Conservation (phyloP, 441 rosid genomes). For the Syzygium malaccense region DNA sequence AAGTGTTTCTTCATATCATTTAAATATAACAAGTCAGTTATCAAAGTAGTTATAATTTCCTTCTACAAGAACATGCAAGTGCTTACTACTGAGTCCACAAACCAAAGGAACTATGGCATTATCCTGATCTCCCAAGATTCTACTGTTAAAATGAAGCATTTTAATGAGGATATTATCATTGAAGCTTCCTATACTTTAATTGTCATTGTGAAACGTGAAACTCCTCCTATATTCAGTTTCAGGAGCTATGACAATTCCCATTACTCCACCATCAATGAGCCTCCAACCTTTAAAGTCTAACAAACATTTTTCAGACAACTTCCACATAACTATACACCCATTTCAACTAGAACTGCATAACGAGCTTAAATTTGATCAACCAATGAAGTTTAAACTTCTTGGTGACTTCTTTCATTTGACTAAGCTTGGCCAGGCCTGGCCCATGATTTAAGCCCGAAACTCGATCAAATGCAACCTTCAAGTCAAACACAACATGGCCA, state of each 20-base stretch:
- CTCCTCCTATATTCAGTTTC: background rate
- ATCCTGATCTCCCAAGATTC: background rate
- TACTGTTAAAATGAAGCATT: background rate
- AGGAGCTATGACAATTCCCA: background rate
- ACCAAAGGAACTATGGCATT: background rate
- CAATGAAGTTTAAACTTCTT: background rate
- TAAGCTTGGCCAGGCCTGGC: background rate
- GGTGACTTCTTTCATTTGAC: background rate
- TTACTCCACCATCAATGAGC: background rate
- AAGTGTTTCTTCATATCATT: background rate
- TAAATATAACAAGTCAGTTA: background rate
- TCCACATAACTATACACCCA: background rate
- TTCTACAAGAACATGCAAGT: background rate
- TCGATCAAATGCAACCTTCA: background rate
- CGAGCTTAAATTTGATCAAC: background rate
- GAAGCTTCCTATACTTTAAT: background rate
- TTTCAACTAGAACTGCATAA: background rate
- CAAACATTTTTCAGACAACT: background rate
- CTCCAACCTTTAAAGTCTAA: background rate
- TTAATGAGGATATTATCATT: background rate
- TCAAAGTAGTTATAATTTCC: background rate
- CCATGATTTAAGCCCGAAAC: background rate
- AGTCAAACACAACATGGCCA: background rate
- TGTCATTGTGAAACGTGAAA: background rate
- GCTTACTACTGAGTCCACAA: background rate